phyloP scores from a whole-genome alignment of 805 yeast genomes.

The Candida awuae region DNA sequence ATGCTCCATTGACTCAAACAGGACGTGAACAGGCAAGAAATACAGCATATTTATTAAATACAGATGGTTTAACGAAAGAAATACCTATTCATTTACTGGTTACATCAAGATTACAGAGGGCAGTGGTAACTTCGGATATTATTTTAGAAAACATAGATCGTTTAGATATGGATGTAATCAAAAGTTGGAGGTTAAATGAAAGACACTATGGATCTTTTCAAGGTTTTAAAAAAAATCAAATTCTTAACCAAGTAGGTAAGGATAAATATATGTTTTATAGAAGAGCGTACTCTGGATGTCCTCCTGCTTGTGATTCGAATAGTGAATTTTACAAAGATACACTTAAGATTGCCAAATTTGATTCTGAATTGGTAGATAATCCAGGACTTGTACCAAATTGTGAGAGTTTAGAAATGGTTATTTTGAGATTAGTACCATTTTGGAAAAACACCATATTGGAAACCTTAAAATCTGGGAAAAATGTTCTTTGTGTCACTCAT shows the following conservation, averaged over 20 bases:
- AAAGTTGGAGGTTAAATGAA: constrained; percentile 76
- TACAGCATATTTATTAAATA: constrained; percentile 50
- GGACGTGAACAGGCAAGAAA: constrained; percentile 62
- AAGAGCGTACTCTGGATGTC: constrained; percentile 71
- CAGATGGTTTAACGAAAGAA: constrained; percentile 42
- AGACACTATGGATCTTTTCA: constrained; percentile 80
- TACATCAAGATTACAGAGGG: constrained; percentile 66
- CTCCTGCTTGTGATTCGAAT: constrained; percentile 37
- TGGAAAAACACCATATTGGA: constrained; percentile 43
- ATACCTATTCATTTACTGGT: constrained; percentile 21
- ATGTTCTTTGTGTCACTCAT: constrained; percentile 67
- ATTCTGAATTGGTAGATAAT: constrained; percentile 24
- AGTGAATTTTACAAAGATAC: constrained; percentile 33
- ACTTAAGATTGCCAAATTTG: constrained; percentile 16
- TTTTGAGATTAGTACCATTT: constrained; percentile 57
- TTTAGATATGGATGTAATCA: constrained; percentile 41
- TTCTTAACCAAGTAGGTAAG: constrained; percentile 58
- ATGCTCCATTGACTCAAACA: constrained; percentile 56
- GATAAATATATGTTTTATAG: constrained; percentile 73
- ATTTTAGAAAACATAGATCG: constrained; percentile 50
- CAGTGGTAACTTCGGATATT: constrained; percentile 65
- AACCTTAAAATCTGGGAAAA: constrained; percentile 41
- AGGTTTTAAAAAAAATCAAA: constrained; percentile 65
- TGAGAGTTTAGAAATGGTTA: constrained; percentile 69
- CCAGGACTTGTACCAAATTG: constrained; percentile 54